phyloP scores from a whole-genome alignment of 2,329 filamentous ascomycete species.

The Penicillium hesseltinei region DNA sequence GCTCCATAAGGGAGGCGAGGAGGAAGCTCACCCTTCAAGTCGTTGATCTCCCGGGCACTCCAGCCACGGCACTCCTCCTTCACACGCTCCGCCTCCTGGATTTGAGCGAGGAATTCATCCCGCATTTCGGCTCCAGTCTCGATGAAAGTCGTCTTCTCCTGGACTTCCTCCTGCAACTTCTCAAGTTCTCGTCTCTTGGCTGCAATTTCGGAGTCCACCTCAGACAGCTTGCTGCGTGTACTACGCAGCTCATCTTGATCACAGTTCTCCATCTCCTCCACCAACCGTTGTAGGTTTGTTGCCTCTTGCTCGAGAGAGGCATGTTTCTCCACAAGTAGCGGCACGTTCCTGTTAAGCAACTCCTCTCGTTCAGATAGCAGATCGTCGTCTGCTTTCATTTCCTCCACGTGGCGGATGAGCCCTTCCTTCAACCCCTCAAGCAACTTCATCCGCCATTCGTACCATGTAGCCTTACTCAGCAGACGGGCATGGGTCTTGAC shows the following conservation, averaged over 20 bases:
- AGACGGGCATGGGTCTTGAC: conserved; percentile 90
- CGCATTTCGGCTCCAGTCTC: conserved; percentile 65
- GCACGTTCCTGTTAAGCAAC: conserved; percentile 66
- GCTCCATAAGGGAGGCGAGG: background rate
- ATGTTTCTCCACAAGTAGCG: conserved; percentile 60
- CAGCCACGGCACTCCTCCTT: conserved; percentile 88
- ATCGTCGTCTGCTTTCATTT: conserved; percentile 72
- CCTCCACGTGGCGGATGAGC: conserved; percentile 70
- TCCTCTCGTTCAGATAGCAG: conserved; percentile 66
- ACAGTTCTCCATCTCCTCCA: conserved; percentile 60
- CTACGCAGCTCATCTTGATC: conserved; percentile 75
- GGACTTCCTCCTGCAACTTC: conserved; percentile 64
- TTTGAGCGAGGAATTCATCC: conserved; percentile 67
- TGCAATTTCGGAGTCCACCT: conserved; percentile 66
- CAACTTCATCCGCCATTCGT: conserved; percentile 92
- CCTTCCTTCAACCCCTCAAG: conserved; percentile 79
- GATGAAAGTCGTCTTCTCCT: conserved; percentile 65
- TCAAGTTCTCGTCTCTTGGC: conserved; percentile 67
- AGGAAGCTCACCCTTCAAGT: conserved; percentile 65
- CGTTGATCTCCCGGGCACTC: conserved; percentile 75
- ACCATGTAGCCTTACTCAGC: conserved; percentile 95
- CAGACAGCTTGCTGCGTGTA: conserved; percentile 66
- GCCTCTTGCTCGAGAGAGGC: conserved; percentile 63
- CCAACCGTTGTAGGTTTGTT: conserved; percentile 67
- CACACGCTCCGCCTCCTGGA: conserved; percentile 76